Evolutionary conservation across 257 asterid genomes (phyloP).

Genomic region (Primulina eburnea): DNA sequence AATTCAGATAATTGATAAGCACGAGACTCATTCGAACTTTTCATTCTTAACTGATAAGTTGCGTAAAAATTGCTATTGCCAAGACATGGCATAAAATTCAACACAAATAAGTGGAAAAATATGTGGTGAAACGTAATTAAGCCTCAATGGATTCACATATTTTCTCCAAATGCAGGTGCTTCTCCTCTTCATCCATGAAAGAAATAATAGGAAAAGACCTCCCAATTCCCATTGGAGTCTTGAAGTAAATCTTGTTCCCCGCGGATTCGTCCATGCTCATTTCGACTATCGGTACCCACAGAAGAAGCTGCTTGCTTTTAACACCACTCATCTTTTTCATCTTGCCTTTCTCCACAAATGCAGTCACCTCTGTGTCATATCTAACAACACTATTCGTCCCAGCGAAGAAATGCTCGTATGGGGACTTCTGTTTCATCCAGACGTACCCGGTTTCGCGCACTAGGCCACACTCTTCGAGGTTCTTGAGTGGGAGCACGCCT

Average conservation of each 20-base stretch:
- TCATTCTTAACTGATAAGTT: too few species aligned
- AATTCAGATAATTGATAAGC: too few species aligned
- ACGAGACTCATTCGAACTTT: too few species aligned
- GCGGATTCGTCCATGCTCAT: constrained; percentile 65
- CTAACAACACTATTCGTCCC: constrained; percentile 60
- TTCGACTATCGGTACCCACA: constrained; percentile 93
- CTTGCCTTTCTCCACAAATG: constrained; percentile 72
- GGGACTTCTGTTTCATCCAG: constrained; percentile 93
- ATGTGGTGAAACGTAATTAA: neutral
- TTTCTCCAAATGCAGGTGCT: constrained; percentile 36
- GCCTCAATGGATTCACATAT: constrained; percentile 17
- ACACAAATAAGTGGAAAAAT: neutral
- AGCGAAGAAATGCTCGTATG: constrained; percentile 65
- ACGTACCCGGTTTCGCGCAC: constrained; percentile 74
- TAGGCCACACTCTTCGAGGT: constrained; percentile 89
- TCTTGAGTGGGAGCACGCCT: constrained; percentile 79
- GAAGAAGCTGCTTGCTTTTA: constrained; percentile 76
- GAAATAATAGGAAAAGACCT: constrained; percentile 70
- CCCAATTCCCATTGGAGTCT: constrained; percentile 87
- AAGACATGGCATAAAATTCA: neutral
- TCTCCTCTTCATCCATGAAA: constrained; percentile 75
- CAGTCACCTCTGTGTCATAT: constrained; percentile 77
- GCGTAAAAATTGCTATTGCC: too few species aligned
- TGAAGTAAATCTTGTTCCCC: constrained; percentile 59
- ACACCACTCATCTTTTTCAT: constrained; percentile 94